Percentiles rank a stretch among this genome's conserved stretches.
Conservation (phyloP, 2,329 filamentous ascomycete genomes). For the Cladorrhinum sp. region DNA sequence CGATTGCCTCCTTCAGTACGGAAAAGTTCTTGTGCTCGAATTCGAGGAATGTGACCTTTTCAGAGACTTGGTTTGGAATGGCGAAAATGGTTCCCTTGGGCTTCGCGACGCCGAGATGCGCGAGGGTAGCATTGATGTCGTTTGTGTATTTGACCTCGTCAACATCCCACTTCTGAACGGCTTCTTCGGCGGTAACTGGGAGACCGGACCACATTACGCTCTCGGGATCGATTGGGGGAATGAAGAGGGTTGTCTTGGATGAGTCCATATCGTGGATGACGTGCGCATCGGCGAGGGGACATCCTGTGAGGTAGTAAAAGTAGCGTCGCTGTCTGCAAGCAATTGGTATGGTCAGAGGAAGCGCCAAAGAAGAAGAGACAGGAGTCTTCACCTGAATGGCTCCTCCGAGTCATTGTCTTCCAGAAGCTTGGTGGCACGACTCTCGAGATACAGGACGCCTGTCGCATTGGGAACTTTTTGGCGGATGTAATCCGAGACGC, state of each 20-base stretch:
- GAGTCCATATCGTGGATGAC: constrained; percentile 76
- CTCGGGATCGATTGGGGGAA: constrained; percentile 84
- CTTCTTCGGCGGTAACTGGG: constrained; percentile 73
- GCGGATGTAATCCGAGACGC: constrained; percentile 76
- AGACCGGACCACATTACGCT: constrained; percentile 92
- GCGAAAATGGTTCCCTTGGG: constrained; percentile 60
- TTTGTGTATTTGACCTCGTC: constrained; percentile 71
- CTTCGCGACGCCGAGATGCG: constrained; percentile 43
- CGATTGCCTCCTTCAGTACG: constrained; percentile 60
- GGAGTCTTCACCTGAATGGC: constrained; percentile 65
- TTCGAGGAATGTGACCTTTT: constrained; percentile 66
- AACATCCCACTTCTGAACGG: constrained; percentile 72
- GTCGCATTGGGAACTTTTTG: constrained; percentile 60
- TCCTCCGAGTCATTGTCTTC: constrained; percentile 86
- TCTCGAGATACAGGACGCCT: constrained; percentile 85
- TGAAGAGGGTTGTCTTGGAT: constrained; percentile 77
- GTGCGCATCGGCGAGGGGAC: constrained; percentile 72
- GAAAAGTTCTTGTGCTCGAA: constrained; percentile 63
- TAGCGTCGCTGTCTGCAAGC: constrained; percentile 71
- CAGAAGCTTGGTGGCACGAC: constrained; percentile 72
- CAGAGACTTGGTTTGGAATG: constrained; percentile 74
- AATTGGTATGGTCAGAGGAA: neutral
- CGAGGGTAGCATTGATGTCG: constrained; percentile 72
- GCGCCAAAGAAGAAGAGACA: neutral
- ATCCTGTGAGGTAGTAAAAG: constrained; percentile 95